Evolutionary conservation across 2,329 filamentous ascomycete genomes (phyloP).

Genomic region (Neonectria punicea): DNA sequence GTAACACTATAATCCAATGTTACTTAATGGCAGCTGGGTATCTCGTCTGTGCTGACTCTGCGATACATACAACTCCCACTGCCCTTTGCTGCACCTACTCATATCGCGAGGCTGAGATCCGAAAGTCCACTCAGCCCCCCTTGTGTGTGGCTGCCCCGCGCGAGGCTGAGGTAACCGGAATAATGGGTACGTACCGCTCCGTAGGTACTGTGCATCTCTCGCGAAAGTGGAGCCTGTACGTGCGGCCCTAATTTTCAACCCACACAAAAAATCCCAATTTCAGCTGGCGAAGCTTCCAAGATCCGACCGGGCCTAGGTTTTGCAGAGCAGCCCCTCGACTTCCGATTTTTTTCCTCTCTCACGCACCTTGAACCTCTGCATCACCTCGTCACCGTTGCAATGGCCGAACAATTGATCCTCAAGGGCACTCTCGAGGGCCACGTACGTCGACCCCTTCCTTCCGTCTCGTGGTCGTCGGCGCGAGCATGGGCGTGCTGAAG

Average conservation of each 20-base stretch:
- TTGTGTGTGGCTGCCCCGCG: slow-evolving; percentile 18
- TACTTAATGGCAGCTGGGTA: too few relatives aligned
- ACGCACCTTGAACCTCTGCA: slow-evolving; percentile 49
- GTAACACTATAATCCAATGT: too few relatives aligned
- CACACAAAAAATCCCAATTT: slow-evolving; percentile 64
- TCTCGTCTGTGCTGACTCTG: neutral
- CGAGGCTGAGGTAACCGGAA: slow-evolving; percentile 24
- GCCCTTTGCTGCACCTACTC: neutral
- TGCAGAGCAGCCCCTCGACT: slow-evolving; percentile 45
- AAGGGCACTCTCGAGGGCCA: slow-evolving; percentile 98
- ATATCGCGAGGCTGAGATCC: slow-evolving; percentile 8
- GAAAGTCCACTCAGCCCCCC: neutral
- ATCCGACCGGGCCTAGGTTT: slow-evolving; percentile 45
- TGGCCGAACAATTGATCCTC: slow-evolving; percentile 95
- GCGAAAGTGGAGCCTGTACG: slow-evolving; percentile 39
- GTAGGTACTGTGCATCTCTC: neutral
- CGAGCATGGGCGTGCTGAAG: slow-evolving; percentile 27
- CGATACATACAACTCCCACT: neutral
- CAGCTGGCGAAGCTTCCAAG: slow-evolving; percentile 43
- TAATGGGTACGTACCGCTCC: slow-evolving; percentile 31
- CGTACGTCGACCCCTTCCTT: slow-evolving; percentile 62
- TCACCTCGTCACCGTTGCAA: slow-evolving; percentile 63
- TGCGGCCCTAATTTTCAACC: slow-evolving; percentile 61
- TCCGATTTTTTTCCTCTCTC: slow-evolving; percentile 49
- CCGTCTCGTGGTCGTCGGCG: slow-evolving; percentile 29